Evolutionary conservation across 2,329 filamentous ascomycete genomes (phyloP).

Genomic region (Pseudocercospora crystallina): DNA sequence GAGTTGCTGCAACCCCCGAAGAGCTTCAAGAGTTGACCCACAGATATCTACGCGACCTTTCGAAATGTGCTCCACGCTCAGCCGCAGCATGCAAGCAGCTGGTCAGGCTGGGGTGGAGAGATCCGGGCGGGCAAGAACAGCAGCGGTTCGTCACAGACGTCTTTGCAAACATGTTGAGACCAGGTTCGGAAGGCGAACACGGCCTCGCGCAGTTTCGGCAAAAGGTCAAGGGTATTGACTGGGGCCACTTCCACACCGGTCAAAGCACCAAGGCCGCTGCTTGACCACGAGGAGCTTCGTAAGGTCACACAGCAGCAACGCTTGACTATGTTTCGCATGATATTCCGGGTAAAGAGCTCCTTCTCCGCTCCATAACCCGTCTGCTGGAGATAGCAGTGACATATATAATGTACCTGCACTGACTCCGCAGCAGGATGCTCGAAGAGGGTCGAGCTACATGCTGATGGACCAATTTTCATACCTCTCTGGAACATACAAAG

Average conservation of each 20-base stretch:
- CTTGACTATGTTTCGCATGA: too few species aligned
- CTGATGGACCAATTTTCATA: background rate
- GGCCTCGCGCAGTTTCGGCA: conserved; percentile 20
- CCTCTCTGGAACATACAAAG: background rate
- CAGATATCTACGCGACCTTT: conserved; percentile 14
- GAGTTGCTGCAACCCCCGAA: conserved; percentile 6
- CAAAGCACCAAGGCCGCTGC: conserved; percentile 1
- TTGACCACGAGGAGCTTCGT: background rate
- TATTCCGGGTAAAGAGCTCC: too few species aligned
- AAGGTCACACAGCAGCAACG: too few species aligned
- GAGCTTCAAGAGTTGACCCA: conserved; percentile 2
- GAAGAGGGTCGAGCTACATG: background rate
- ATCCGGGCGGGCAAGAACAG: conserved; percentile 17
- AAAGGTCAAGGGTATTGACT: conserved; percentile 18
- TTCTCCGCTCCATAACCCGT: background rate
- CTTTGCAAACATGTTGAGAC: conserved; percentile 24
- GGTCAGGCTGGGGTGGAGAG: conserved; percentile 16
- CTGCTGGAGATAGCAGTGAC: background rate
- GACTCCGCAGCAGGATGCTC: background rate
- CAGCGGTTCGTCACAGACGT: conserved; percentile 13
- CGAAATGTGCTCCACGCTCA: conserved; percentile 17
- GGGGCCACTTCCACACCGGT: conserved; percentile 7
- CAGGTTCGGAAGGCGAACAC: conserved; percentile 19
- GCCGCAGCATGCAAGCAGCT: conserved; percentile 19
- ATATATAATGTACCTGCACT: background rate